These are phyloP conservation scores for Penicillium lividum DNA, from an alignment of 495 filamentous ascomycete genomes.

Conservation along the genomic window DNA sequence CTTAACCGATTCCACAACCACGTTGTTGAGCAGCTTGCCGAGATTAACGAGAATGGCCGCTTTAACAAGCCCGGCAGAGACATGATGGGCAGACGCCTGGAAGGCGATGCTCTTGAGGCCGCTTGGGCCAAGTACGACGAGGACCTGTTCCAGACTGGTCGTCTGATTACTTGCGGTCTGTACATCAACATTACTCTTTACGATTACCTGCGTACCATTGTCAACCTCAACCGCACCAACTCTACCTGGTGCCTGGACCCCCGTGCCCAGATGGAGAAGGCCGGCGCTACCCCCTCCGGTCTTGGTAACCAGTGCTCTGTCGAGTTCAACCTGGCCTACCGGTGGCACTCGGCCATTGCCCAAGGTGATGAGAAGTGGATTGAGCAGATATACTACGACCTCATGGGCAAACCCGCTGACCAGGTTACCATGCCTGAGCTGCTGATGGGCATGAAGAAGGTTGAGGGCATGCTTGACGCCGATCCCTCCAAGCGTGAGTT, in stretches of 20 bases:
- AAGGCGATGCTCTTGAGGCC: slow-evolving; percentile 51
- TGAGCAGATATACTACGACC: slow-evolving; percentile 53
- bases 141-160: slow-evolving; percentile 80
- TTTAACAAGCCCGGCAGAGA: slow-evolving; percentile 57
- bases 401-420: slow-evolving; percentile 57
- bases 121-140: slow-evolving; percentile 75
- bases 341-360: slow-evolving; percentile 69
- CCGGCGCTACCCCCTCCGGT: slow-evolving; percentile 63
- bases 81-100: too few species aligned
- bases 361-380: slow-evolving; percentile 68
- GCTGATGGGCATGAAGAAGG: slow-evolving; percentile 52
- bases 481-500: slow-evolving; percentile 61
- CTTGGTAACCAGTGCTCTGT: slow-evolving; percentile 69
- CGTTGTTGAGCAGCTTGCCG: slow-evolving; percentile 65
- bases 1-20: slow-evolving; percentile 76
- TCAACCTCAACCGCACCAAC: slow-evolving; percentile 76
- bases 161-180: slow-evolving; percentile 76
- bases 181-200: slow-evolving; percentile 83
- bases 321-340: slow-evolving; percentile 73
- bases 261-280: slow-evolving; percentile 46
- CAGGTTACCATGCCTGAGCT: slow-evolving; percentile 55
- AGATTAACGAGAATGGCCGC: slow-evolving; percentile 70
- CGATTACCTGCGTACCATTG: slow-evolving; percentile 82
- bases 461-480: slow-evolving; percentile 49
- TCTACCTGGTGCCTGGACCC: slow-evolving; percentile 74